Base-by-base conservation (phyloP, 2,329 filamentous ascomycete species). In the Emmonsiellopsis sp. region DNA sequence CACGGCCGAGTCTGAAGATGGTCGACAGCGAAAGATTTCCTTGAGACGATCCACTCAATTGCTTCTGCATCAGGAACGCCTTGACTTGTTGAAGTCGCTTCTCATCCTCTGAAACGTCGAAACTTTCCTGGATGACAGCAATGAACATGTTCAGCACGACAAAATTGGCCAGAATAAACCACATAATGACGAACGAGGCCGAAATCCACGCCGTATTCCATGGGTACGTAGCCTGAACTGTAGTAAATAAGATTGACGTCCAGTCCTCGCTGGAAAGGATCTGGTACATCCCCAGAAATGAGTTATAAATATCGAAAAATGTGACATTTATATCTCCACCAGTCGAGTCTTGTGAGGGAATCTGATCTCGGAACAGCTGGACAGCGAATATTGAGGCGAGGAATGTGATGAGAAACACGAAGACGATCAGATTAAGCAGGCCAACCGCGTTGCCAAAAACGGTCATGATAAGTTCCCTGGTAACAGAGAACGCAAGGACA, bases 91-190 rank as follows among this genome's bases (percentile, higher is more conserved):
- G 89, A 57, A 97, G 73, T 16, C 94, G 89, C 72, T 98, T 98
- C 69, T 97, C 91, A 66, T 98, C 94, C 68, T 98, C 93, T 3
- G 91, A 95, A 30, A 98, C 90, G 71, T 98, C 93, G 67, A 98
- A 98, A 65, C 95, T 98, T 67, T 98, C 93, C 70, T 98, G 93
- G 60, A 98, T 98, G 73, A 98, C 93, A 77, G 93, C 93, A 87
- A 98, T 97, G 77, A 98, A 98, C 93, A 98, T 98, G 67, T 97
- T 98, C 74, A 98, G 75, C 57, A 97, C 81, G 72, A 98, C 95
- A 67, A 97, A 92, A 69, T 94, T 96, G 5, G 90, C 81, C 43
- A 98, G 79, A 54, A 95, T 93, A 70, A 95, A 97, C 93, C 93
- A 98, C 60, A 91, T 80, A 58, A 96, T 89, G 61, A 95, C 79